phyloP scores from a whole-genome alignment of 2,329 filamentous ascomycete genomes.

The Raffaelea arxii region DNA sequence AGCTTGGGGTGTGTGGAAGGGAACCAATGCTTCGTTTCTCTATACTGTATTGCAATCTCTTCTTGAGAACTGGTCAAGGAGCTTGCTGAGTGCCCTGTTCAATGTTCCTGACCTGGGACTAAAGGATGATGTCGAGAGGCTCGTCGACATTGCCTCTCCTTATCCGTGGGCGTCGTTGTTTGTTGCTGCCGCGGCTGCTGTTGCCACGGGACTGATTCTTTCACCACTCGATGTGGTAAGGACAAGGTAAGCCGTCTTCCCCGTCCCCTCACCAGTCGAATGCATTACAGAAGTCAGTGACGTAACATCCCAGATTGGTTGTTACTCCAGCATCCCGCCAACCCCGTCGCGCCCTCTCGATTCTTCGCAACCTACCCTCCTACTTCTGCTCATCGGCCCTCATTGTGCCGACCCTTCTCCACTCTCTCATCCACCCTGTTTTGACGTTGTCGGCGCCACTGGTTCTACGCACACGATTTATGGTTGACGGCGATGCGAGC shows the following conservation, averaged over 20 bases:
- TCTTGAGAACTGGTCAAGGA: slow-evolving; percentile 84
- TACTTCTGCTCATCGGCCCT: slow-evolving; percentile 63
- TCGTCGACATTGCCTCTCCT: slow-evolving; percentile 63
- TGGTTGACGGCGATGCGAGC: slow-evolving; percentile 71
- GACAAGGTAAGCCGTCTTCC: slow-evolving; percentile 43
- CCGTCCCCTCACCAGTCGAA: no score
- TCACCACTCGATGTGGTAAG: slow-evolving; percentile 84
- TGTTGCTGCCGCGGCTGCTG: slow-evolving; percentile 55
- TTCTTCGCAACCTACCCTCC: slow-evolving; percentile 69
- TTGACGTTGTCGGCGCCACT: slow-evolving; percentile 77
- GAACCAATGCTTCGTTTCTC: slow-evolving; percentile 83
- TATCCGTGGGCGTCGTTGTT: slow-evolving; percentile 74
- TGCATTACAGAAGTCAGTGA: no score
- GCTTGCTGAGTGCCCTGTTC: slow-evolving; percentile 79
- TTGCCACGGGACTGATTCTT: slow-evolving; percentile 68
- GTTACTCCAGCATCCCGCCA: slow-evolving; percentile 68
- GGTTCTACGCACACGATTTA: slow-evolving; percentile 73
- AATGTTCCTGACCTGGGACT: slow-evolving; percentile 79
- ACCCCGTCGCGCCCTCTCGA: slow-evolving; percentile 68
- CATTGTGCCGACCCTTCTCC: slow-evolving; percentile 73
- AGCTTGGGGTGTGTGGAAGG: slow-evolving; percentile 89
- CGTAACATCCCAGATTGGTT: slow-evolving; percentile 61
- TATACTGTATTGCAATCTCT: slow-evolving; percentile 81
- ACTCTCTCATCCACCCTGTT: slow-evolving; percentile 75
- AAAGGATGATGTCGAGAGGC: slow-evolving; percentile 66